These are phyloP conservation scores for Emydomyces testavorans DNA, from an alignment of 2,329 filamentous ascomycete species.

Conservation along the genomic window DNA sequence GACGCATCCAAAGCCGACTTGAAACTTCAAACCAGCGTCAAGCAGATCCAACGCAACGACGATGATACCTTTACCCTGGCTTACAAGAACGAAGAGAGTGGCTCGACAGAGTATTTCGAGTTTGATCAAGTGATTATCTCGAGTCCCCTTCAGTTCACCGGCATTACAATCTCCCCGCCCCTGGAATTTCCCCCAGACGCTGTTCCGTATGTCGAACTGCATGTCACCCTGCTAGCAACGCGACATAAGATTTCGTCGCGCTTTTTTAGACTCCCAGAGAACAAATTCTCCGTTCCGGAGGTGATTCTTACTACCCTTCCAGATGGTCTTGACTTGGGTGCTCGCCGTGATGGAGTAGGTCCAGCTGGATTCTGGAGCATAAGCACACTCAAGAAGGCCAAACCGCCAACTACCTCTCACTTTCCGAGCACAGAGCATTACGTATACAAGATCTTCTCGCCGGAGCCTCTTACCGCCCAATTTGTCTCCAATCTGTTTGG, in stretches of 20 bases:
- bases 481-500: conserved; percentile 43
- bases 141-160: conserved; percentile 68
- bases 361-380: conserved; percentile 75
- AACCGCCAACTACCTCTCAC: conserved; percentile 41
- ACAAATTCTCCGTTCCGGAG: conserved; percentile 48
- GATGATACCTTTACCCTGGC: conserved; percentile 38
- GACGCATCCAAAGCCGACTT: conserved; percentile 50
- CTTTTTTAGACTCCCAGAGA: conserved; percentile 55
- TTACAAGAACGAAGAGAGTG: conserved; percentile 21
- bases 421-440: conserved; percentile 35
- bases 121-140: conserved; percentile 80
- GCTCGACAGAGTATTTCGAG: conserved; percentile 17
- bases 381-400: conserved; percentile 55
- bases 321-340: conserved; percentile 35
- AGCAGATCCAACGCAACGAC: conserved; percentile 40
- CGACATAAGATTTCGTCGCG: conserved; percentile 56
- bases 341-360: conserved; percentile 48
- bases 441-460: conserved; percentile 58
- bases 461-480: conserved; percentile 34
- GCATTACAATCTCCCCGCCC: conserved; percentile 45
- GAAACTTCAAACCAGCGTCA: conserved; percentile 56
- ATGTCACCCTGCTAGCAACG: conserved; percentile 82
- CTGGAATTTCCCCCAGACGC: conserved; percentile 49
- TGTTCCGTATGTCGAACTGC: conserved; percentile 74
- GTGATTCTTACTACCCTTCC: conserved; percentile 74